phyloP scores from a whole-genome alignment of 257 asterid genomes.

The Agastache rugosa region DNA sequence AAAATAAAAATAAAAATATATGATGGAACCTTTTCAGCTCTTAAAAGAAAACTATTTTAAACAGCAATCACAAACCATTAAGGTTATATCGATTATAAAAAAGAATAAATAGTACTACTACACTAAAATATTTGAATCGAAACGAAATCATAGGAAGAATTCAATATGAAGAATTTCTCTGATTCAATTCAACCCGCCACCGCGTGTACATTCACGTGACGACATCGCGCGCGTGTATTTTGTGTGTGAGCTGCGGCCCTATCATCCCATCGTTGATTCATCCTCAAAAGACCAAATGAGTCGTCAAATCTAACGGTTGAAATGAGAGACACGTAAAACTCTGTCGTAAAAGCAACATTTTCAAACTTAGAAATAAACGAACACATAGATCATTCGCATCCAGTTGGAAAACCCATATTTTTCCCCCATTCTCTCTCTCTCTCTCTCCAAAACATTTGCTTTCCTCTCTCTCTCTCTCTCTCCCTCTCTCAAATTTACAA shows the following conservation, averaged over 20 bases:
- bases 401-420: constrained; percentile 49
- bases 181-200: background rate
- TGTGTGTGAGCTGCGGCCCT: constrained; percentile 3
- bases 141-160: background rate
- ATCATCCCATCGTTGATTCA: constrained; percentile 33
- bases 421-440: background rate
- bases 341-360: constrained; percentile 44
- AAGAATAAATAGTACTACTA: background rate
- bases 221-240: constrained; percentile 53
- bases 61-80: background rate
- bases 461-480: constrained; percentile 22
- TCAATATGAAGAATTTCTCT: background rate
- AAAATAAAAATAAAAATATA: too few species aligned
- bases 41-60: too few species aligned
- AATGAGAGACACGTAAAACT: constrained; percentile 30
- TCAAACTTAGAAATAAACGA: constrained; percentile 43
- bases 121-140: background rate
- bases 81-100: background rate
- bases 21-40: too few species aligned
- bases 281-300: constrained; percentile 37
- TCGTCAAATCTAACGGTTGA: constrained; percentile 45
- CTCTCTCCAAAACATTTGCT: constrained; percentile 4
- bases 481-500: constrained; percentile 15
- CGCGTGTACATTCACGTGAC: constrained; percentile 24
- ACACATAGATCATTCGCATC: constrained; percentile 34